Evolutionary conservation across 176 grass and related monocot genomes (phyloP), one percentile per base, ranked within the genome.

Genomic region (Eragrostis curvula): DNA sequence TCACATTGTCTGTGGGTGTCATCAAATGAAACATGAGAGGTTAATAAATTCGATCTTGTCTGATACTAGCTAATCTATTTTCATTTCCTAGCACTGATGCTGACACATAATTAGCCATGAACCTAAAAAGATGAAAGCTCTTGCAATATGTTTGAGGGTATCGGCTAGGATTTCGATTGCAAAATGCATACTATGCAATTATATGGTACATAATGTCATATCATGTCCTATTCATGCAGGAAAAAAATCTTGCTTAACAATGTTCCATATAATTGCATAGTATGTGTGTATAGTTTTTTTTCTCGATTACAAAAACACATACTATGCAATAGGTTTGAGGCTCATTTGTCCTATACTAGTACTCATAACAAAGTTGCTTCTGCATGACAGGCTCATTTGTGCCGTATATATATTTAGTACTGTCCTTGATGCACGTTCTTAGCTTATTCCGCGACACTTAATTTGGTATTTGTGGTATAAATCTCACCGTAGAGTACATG

Each of bases 21-120:
- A 30, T 61, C 6, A 17, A 57, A 84, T 55, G 16, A 82, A 70
- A 45, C 28, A 79, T 16, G 25, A 84, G n/a, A 32, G 32, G 62
- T 8, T 41, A 63, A 8, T 5, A 66, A 62, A 53, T 21, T 17
- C 3, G 0, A 58, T 64, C 47, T 5, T 49, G 55, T 66, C 65
- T 44, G 24, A 66, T 46, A 50, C n/a, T 50, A 39, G 66, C 57
- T 68, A 56, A 20, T 70, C 18, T 41, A 75, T 12, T 40, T 79
- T 15, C 18, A 50, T 79, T 78, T 78, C 25, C 30, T 47, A 78
- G 53, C 70, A 30, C 61, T 39, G 21, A 52, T 67, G 29, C 48
- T 58, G 28, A 47, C 60, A 73, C 28, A 51, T 56, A 58, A 40
- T 51, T 47, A 73, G 11, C 41, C 71, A 17, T 42, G 42, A n/a